Evolutionary conservation across 2,329 filamentous ascomycete species (phyloP), one percentile per base, ranked within the genome.

Genomic region (Aureobasidium sp.): DNA sequence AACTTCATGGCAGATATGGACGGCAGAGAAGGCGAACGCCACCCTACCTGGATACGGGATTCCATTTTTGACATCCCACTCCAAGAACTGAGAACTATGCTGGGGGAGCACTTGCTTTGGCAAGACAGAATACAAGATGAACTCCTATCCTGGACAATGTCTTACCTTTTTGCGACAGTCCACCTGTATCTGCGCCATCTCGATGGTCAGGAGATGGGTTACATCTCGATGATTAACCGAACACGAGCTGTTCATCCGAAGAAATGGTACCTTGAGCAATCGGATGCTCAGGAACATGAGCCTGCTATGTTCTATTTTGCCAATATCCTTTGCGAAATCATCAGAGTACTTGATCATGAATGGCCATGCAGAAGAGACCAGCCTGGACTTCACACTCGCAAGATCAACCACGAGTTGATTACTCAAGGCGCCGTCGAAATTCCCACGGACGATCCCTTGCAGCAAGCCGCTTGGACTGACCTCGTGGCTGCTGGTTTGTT

Each of bases 351-450:
- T 15, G 50, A 27, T 13, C 39, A 56, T n/a, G 39, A 47, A 3
- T 50, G 60, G 50, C 3, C 3, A 7, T 24, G 27, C 5, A 2
- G 17, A 17, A 47, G 15, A 27, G 59, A 32, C 6, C 5, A 20
- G 27, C 17, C 27, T 15, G 29, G 32, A 17, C 52, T 62, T 10
- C 41, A 56, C 36, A n/a, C 20, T 3, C 52, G 51, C 5, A 62
- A 56, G 26, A 32, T 34, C 12, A 62, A 43, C 17, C 60, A 62
- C 20, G 60, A 62, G n/a, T 50, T 32, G 5, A 24, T 62, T 5
- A 41, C 51, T 26, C 60, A 62, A 29, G 51, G 51, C 1, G 15
- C 53, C 0, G 24, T 62, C 9, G 34, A 8, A 7, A 36, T 46
- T 12, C 41, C 60, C 10, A 13, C 36, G 5, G 41, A 50, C 17